These are phyloP conservation scores for Lithohypha guttulata DNA, from an alignment of 2,329 filamentous ascomycete species.

Conservation along the genomic window DNA sequence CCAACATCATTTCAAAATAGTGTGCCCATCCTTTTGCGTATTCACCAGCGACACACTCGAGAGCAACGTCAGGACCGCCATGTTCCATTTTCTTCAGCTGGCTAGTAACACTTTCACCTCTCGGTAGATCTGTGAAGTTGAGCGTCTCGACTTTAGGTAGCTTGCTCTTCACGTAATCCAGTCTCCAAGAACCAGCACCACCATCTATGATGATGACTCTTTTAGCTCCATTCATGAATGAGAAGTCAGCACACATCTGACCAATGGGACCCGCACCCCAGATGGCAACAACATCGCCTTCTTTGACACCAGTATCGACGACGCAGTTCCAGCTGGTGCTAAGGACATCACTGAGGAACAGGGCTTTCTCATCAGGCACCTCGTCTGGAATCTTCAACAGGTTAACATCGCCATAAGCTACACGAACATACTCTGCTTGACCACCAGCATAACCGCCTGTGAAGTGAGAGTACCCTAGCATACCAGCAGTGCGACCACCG, in stretches of 20 bases:
- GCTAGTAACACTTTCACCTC: conserved; percentile 55
- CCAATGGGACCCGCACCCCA: conserved; percentile 85
- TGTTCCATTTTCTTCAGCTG: conserved; percentile 63
- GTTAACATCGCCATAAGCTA: conserved; percentile 72
- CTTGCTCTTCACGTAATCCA: conserved; percentile 56
- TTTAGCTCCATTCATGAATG: conserved; percentile 44
- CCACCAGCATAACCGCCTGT: conserved; percentile 80
- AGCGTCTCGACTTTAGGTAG: conserved; percentile 57
- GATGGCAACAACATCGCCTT: conserved; percentile 66
- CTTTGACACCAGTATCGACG: conserved; percentile 70
- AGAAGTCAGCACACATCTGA: conserved; percentile 31
- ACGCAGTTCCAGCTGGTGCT: conserved; percentile 71
- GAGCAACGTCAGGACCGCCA: conserved; percentile 61
- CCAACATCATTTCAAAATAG: conserved; percentile 49
- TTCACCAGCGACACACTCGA: conserved; percentile 58
- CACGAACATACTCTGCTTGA: conserved; percentile 76
- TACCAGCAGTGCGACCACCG: conserved; percentile 62
- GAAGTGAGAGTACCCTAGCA: conserved; percentile 64
- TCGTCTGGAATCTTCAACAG: conserved; percentile 65
- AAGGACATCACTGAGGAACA: conserved; percentile 74
- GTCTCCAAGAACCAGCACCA: conserved; percentile 49
- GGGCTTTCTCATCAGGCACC: conserved; percentile 73
- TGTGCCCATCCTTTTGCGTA: conserved; percentile 53
- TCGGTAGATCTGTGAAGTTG: conserved; percentile 56
- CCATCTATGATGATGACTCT: conserved; percentile 72